Percentiles rank a stretch among this genome's conserved stretches.
Evolutionary conservation across 2,329 filamentous ascomycete genomes (phyloP).

Genomic region (Botrytis fragariae): DNA sequence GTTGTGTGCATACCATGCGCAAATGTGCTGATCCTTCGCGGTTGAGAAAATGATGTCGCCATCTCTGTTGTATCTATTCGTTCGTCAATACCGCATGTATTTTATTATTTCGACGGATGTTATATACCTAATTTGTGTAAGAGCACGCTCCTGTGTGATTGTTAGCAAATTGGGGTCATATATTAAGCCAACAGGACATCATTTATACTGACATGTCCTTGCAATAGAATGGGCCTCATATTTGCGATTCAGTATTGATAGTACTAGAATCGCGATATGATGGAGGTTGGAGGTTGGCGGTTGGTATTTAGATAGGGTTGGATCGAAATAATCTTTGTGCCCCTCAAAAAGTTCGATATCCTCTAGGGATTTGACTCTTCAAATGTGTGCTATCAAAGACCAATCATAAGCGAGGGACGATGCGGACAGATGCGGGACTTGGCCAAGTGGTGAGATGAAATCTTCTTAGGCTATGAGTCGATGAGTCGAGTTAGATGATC

Average conservation of each 20-base stretch:
- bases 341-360: constrained; percentile 24
- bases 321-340: constrained; percentile 18
- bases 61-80: constrained; percentile 77
- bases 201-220: constrained; percentile 73
- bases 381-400: constrained; percentile 19
- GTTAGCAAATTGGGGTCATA: constrained; percentile 19
- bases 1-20: constrained; percentile 96
- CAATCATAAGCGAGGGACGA: constrained; percentile 18
- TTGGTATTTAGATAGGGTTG: constrained; percentile 15
- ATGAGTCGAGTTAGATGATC: neutral
- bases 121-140: constrained; percentile 85
- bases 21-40: constrained; percentile 93
- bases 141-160: constrained; percentile 69
- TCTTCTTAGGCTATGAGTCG: neutral
- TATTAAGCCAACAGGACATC: neutral
- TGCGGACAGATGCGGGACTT: constrained; percentile 5
- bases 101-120: constrained; percentile 20
- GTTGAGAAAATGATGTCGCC: constrained; percentile 96
- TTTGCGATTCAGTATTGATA: constrained; percentile 43
- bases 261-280: constrained; percentile 14
- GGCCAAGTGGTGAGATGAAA: neutral
- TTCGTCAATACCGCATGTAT: constrained; percentile 26
- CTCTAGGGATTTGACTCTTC: constrained; percentile 20
- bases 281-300: constrained; percentile 2
- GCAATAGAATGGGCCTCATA: constrained; percentile 96